Base-by-base conservation (phyloP, 805 yeast species). In the Candida ovalis region DNA sequence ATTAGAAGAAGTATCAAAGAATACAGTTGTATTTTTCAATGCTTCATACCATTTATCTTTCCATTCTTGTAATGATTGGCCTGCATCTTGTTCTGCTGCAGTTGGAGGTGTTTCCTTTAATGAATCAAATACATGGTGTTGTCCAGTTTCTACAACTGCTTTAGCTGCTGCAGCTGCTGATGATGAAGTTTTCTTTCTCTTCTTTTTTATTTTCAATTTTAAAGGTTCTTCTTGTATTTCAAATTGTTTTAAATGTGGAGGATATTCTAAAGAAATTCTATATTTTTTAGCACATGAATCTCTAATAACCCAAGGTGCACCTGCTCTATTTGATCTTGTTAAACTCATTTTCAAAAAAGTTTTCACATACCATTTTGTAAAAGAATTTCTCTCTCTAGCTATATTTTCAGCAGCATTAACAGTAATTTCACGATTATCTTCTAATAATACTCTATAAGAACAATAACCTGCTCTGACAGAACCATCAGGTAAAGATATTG, bases 281-380 rank as follows among this genome's bases (percentile, higher is more conserved):
- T 83, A 88, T 57, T 76, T 76, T 47, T 73, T 74, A 0, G 94
- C 94, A 64, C 80, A 88, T 55, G 84, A 82, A 23, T 80, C 81
- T 61, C 84, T 86, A 15, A 94, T 94, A 19, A 92, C 82, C 98
- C 98, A 94, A 2, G 98, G 98, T 2, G 97, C 92, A 3, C 98
- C 97, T 39, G 84, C 74, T 74, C 86, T 88, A 46, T 84, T 77
- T 1, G 91, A 87, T 47, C 96, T 80, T 7, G 86, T 75, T 62
- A 88, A 76, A 40, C 88, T 77, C 63, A 87, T 76, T 67, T 91
- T 87, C 62, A 91, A 76, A 63, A 94, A 84, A n/a, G 96, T 84
- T 64, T 91, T 86, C 33, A 94, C 86, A 46, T 86, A 77, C 80
- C 91, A 85, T 66, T 92, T 94, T 9, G 97, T 91, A 70, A 90